Evolutionary conservation across 305 asterid species (phyloP).

Genomic region (Coffea humblotiana): DNA sequence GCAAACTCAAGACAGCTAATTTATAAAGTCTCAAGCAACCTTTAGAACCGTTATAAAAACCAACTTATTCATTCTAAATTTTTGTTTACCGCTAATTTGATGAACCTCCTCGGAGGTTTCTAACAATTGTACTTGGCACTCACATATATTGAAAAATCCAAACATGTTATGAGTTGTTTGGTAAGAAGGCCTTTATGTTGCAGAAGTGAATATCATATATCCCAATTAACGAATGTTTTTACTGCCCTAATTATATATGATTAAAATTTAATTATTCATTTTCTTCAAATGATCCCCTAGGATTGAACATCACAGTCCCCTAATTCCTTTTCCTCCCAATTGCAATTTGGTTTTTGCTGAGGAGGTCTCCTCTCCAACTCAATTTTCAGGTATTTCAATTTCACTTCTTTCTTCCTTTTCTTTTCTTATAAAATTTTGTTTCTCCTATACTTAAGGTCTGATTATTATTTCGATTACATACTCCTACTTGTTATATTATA

Average conservation of each 20-base stretch:
- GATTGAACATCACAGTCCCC: neutral
- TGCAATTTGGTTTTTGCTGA: neutral
- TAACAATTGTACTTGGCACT: too few relatives aligned
- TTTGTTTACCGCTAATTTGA: too few relatives aligned
- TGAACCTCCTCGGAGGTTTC: too few relatives aligned
- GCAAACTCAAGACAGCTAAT: too few relatives aligned
- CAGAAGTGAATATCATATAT: too few relatives aligned
- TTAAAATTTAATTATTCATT: neutral
- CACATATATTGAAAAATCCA: too few relatives aligned
- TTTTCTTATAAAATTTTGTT: neutral
- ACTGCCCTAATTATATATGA: neutral
- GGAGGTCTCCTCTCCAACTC: neutral
- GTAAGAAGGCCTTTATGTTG: too few relatives aligned
- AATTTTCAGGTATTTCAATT: conserved; percentile 4
- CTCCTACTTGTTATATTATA: neutral
- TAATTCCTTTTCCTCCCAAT: neutral
- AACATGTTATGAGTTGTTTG: too few relatives aligned
- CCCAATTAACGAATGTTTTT: too few relatives aligned
- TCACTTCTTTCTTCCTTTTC: neutral
- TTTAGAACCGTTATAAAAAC: too few relatives aligned
- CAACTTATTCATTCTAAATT: too few relatives aligned
- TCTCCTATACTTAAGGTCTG: neutral
- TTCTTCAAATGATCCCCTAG: neutral
- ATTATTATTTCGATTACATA: neutral
- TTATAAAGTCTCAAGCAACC: too few relatives aligned